Conservation (phyloP, 2,329 filamentous ascomycete species). For the Fusarium haematococcum region DNA sequence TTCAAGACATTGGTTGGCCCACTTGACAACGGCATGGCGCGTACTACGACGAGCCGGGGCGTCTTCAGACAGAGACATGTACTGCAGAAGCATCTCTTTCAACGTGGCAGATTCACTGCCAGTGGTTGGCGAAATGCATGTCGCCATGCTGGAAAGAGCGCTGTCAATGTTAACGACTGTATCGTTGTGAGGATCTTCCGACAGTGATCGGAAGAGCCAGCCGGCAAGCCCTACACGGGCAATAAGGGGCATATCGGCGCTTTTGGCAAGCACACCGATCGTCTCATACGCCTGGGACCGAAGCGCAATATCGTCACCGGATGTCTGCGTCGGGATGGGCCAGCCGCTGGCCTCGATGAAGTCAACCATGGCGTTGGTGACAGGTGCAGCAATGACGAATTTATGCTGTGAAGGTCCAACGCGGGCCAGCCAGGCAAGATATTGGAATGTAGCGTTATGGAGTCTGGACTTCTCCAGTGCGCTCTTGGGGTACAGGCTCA, state of each 20-base stretch:
- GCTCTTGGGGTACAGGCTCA: constrained; percentile 54
- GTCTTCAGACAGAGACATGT: constrained; percentile 69
- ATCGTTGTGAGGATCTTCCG: constrained; percentile 80
- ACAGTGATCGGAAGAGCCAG: constrained; percentile 88
- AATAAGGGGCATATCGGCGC: constrained; percentile 66
- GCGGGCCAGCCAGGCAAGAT: constrained; percentile 87
- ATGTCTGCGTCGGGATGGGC: constrained; percentile 73
- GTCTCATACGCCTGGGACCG: constrained; percentile 90
- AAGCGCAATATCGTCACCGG: constrained; percentile 72
- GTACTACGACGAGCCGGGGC: constrained; percentile 74
- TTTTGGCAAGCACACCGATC: constrained; percentile 82
- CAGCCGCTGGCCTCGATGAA: constrained; percentile 87
- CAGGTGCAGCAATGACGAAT: constrained; percentile 74
- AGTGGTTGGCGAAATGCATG: constrained; percentile 54
- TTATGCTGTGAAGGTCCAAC: constrained; percentile 70
- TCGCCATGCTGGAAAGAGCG: constrained; percentile 79
- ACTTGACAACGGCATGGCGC: constrained; percentile 85
- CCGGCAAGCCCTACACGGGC: constrained; percentile 67
- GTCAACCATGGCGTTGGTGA: constrained; percentile 75
- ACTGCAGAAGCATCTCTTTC: constrained; percentile 71
- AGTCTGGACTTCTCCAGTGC: constrained; percentile 83
- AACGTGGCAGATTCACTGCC: constrained; percentile 50
- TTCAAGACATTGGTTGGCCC: constrained; percentile 87
- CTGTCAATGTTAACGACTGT: constrained; percentile 91
- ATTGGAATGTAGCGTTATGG: constrained; percentile 84